A percentile compares a stretch with the other conserved stretches of the same genome.
These are phyloP conservation scores for Plasmodiophora brassicae DNA, from an alignment of 208 protist species.

Conservation along the genomic window DNA sequence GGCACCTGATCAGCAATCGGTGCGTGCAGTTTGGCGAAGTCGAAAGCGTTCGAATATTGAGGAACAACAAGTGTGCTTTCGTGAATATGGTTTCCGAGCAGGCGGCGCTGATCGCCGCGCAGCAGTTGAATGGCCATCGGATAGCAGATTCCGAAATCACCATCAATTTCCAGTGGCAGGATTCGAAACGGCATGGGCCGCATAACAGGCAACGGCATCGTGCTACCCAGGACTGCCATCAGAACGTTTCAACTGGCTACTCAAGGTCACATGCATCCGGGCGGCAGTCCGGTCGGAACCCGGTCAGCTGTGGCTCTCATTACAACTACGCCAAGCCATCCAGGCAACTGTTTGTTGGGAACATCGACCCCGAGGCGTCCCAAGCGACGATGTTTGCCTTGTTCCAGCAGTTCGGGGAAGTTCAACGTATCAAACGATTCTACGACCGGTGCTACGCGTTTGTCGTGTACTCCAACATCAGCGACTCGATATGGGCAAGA, in stretches of 20 bases:
- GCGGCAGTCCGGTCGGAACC: too few relatives aligned
- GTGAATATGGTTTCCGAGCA: not conserved
- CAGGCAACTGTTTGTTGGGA: not conserved
- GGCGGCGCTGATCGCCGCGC: not conserved
- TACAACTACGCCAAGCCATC: not conserved
- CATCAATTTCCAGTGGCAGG: not conserved
- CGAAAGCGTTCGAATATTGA: not conserved
- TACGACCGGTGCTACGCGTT: not conserved
- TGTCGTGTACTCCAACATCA: not conserved
- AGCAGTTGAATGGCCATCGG: not conserved
- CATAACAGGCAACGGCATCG: not conserved
- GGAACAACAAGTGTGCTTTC: not conserved
- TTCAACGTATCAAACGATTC: not conserved
- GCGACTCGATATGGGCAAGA: not conserved
- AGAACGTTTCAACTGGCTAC: not conserved
- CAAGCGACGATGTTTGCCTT: not conserved
- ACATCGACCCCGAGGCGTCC: not conserved
- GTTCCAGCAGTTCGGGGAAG: not conserved
- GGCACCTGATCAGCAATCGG: not conserved
- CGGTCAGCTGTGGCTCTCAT: not conserved
- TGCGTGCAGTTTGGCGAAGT: not conserved
- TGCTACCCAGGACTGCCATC: too few relatives aligned
- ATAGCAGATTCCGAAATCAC: not conserved
- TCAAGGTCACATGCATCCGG: not conserved
- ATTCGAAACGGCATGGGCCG: not conserved